A percentile compares a stretch with the other conserved stretches of the same genome.
phyloP scores from a whole-genome alignment of 2,329 filamentous ascomycete genomes.

The Penicillium corylophilum region DNA sequence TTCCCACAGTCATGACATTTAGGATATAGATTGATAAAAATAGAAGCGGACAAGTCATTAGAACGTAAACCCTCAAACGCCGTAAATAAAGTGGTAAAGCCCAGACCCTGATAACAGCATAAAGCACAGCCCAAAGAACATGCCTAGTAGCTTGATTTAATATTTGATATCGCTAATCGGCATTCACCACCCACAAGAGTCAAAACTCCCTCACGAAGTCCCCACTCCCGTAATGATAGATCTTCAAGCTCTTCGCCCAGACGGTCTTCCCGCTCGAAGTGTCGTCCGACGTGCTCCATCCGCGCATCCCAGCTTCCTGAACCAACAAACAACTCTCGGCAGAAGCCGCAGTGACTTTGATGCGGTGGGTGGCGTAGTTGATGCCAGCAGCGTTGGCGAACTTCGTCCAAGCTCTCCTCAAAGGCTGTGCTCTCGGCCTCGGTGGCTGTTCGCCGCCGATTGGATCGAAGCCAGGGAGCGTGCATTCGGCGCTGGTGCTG shows the following conservation, averaged over 20 bases:
- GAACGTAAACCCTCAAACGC: background rate
- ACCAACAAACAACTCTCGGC: slow-evolving; percentile 61
- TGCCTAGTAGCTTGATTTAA: background rate
- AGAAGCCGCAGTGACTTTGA: slow-evolving; percentile 62
- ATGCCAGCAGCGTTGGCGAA: slow-evolving; percentile 60
- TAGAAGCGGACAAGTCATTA: background rate
- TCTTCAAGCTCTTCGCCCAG: slow-evolving; percentile 37
- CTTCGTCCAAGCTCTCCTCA: slow-evolving; percentile 55
- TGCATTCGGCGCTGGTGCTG: slow-evolving; percentile 90
- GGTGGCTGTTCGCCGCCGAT: slow-evolving; percentile 15
- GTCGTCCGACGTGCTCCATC: slow-evolving; percentile 84
- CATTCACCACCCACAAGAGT: slow-evolving; percentile 18
- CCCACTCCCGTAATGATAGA: slow-evolving; percentile 43
- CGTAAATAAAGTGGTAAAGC: background rate
- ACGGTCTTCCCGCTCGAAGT: slow-evolving; percentile 63
- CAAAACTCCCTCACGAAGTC: slow-evolving; percentile 36
- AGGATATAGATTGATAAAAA: no score
- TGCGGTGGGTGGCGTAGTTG: slow-evolving; percentile 62
- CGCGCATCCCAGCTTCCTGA: slow-evolving; percentile 70
- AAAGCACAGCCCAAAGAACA: background rate
- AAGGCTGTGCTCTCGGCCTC: slow-evolving; percentile 36
- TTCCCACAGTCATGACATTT: no score
- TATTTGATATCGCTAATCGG: slow-evolving; percentile 12
- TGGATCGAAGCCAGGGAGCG: slow-evolving; percentile 57
- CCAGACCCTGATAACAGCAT: background rate